Base-by-base conservation (phyloP, 371 early-diverging fungal species). In the Cokeromyces recurvatus region DNA sequence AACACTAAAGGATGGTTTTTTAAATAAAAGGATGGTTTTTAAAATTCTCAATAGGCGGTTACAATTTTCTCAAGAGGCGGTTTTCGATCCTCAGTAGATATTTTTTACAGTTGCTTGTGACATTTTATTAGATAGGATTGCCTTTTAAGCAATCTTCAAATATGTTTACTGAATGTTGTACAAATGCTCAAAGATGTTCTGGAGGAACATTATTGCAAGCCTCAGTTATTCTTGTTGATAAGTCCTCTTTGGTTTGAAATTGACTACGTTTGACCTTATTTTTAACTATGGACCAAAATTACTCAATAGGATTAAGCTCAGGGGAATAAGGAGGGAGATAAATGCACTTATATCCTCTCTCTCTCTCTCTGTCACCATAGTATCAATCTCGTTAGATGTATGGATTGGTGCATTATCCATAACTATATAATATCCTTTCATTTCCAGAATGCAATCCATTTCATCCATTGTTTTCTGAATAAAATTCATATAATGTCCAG, bases 341-440 rank as follows among this genome's bases (percentile, higher is more conserved):
- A 19, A 48, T 40, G 32, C 34, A 14, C 22, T 27, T 41, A 17
- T 32, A 41, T 21, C 41, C 48, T 48, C 38, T 34, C 35, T 34
- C 44, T 43, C 48, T 48, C 38, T 34, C 35, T 34, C 44, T 43
- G 43, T 38, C 37, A 48, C 39, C 43, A 54, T 38, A 38, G 31
- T 32, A 47, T 47, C 43, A 42, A 41, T 37, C 35, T 53, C 38
- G 43, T 37, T 37, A 23, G 48, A 37, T 27, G 43, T 53, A 46
- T 53, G 39, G 21, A 52, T 52, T 15, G 41, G 53, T 32, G 46
- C 46, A 37, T 46, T 53, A 43, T 54, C 48, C 55, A 44, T 54
- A 19, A 44, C 55, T 44, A 54, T 52, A 48, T 49, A 48, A 44
- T 55, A 48, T 36, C 45, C 45, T 49, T 55, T 55, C 43, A 55